Conservation (phyloP, 805 yeast species). For the Vanderwaltozyma polyspora region DNA sequence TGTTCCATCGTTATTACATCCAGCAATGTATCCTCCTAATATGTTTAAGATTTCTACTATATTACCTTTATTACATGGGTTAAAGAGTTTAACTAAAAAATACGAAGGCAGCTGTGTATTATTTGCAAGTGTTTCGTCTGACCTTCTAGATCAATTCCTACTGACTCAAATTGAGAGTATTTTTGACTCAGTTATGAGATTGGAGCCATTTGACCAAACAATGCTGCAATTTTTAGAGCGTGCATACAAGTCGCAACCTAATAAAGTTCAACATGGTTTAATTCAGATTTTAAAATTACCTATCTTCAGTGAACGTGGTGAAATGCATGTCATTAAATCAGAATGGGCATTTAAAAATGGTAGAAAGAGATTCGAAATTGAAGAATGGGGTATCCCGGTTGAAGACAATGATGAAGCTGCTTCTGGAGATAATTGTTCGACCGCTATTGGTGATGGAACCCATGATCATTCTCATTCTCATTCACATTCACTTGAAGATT, state of each 20-base stretch:
- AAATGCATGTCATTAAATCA: slow-evolving; percentile 60
- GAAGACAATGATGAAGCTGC: slow-evolving; percentile 53
- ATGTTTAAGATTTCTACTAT: slow-evolving; percentile 36
- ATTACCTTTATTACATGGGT: slow-evolving; percentile 48
- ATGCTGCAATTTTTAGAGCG: slow-evolving; percentile 54
- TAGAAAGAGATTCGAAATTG: slow-evolving; percentile 70
- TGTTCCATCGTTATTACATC: slow-evolving; percentile 71
- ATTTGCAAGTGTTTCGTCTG: slow-evolving; percentile 48
- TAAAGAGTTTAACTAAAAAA: slow-evolving; percentile 43
- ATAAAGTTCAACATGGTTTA: slow-evolving; percentile 76
- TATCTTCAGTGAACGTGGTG: slow-evolving; percentile 53
- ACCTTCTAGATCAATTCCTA: slow-evolving; percentile 43
- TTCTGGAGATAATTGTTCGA: background rate
- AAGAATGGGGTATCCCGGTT: slow-evolving; percentile 95
- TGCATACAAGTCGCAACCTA: slow-evolving; percentile 51
- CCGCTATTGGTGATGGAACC: background rate
- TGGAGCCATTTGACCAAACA: slow-evolving; percentile 75
- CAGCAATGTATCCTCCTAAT: slow-evolving; percentile 53
- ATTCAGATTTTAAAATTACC: slow-evolving; percentile 69
- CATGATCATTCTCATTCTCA: slow-evolving; percentile 5
- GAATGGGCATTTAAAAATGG: slow-evolving; percentile 86
- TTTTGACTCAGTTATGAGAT: slow-evolving; percentile 56
- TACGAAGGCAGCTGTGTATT: slow-evolving; percentile 38
- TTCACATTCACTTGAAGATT: slow-evolving; percentile 3
- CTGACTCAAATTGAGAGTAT: slow-evolving; percentile 45